A percentile compares a stretch with the other conserved stretches of the same genome.
These are phyloP conservation scores for Xylaria sp. DNA, from an alignment of 2,329 filamentous ascomycete genomes.

Conservation along the genomic window DNA sequence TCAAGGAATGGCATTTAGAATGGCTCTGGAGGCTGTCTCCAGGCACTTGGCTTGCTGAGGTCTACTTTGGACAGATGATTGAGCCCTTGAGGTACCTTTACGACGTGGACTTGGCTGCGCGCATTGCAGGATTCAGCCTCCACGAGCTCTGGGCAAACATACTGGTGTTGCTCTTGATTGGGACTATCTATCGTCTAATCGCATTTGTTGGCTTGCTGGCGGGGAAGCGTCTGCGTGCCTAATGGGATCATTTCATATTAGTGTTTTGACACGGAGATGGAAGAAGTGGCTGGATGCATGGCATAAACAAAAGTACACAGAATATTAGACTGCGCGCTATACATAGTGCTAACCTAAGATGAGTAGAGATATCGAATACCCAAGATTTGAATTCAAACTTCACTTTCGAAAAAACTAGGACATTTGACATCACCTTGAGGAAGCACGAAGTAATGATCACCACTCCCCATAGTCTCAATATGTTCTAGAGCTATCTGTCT, in stretches of 20 bases:
- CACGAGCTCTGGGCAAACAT: constrained; percentile 59
- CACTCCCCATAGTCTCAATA: too few relatives aligned
- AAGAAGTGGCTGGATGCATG: not conserved
- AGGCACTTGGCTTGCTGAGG: constrained; percentile 66
- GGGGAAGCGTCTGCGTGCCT: constrained; percentile 50
- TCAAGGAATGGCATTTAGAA: constrained; percentile 63
- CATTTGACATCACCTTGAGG: too few relatives aligned
- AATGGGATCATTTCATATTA: constrained; percentile 4
- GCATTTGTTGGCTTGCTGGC: constrained; percentile 56
- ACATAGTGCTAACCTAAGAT: not conserved
- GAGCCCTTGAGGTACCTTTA: constrained; percentile 63
- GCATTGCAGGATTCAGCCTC: constrained; percentile 59
- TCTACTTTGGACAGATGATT: constrained; percentile 65
- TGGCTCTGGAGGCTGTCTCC: constrained; percentile 67
- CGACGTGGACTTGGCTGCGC: constrained; percentile 58
- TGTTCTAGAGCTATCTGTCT: too few relatives aligned
- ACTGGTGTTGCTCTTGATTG: constrained; percentile 56
- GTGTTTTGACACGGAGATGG: not conserved
- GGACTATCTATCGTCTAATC: constrained; percentile 58
- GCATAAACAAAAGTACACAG: not conserved
- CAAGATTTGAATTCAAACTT: too few relatives aligned
- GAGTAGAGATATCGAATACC: too few relatives aligned
- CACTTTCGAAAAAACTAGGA: too few relatives aligned
- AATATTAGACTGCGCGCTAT: not conserved
- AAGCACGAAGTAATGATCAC: too few relatives aligned